Conservation (phyloP, 2,329 filamentous ascomycete species). For the Bimuria novae-zelandiae region DNA sequence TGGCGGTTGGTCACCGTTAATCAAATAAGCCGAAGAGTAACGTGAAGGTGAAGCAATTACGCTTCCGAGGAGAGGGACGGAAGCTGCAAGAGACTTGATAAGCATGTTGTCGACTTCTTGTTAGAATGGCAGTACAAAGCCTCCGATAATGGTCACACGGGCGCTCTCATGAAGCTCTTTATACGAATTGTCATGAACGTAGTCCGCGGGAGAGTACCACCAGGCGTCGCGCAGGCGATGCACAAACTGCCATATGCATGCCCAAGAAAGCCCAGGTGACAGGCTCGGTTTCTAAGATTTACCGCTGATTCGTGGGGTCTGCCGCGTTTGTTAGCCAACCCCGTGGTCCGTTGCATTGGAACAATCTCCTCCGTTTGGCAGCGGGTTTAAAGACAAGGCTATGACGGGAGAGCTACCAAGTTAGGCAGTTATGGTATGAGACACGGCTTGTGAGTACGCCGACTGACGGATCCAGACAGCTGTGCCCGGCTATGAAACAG, state of each 20-base stretch:
- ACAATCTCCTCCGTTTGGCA: constrained; percentile 12
- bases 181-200: background rate
- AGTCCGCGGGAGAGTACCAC: constrained; percentile 9
- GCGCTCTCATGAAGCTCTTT: background rate
- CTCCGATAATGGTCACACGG: background rate
- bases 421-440: constrained; percentile 25
- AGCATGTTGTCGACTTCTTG: background rate
- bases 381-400: constrained; percentile 14
- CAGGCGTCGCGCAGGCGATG: constrained; percentile 4
- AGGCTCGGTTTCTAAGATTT: background rate
- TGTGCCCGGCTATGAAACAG: constrained; percentile 19
- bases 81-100: background rate
- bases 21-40: background rate
- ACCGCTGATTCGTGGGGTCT: constrained; percentile 21
- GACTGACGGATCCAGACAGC: constrained; percentile 27
- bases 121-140: background rate
- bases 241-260: background rate
- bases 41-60: constrained; percentile 6
- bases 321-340: constrained; percentile 22
- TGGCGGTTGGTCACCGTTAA: constrained; percentile 8
- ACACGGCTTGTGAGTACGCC: constrained; percentile 25
- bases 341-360: constrained; percentile 27
- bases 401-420: constrained; percentile 30
- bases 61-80: constrained; percentile 3
- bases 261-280: constrained; percentile 20